Evolutionary conservation across 108 stramenopile species (phyloP).

Genomic region (Nitzschia sp.): DNA sequence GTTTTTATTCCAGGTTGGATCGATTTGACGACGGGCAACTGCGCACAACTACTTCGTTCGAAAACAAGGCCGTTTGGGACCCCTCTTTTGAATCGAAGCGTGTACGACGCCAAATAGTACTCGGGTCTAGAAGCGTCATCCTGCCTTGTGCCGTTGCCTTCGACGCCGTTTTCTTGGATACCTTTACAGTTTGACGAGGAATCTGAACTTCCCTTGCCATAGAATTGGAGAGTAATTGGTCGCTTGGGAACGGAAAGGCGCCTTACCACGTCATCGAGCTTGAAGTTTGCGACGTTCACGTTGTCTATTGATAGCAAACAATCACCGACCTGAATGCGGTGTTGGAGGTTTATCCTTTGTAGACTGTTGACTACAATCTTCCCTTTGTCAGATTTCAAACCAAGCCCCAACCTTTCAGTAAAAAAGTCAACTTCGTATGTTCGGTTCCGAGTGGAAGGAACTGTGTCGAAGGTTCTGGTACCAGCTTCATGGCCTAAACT

Average conservation of each 20-base stretch:
- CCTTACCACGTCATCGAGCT: constrained; percentile 47
- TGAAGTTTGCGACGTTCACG: constrained; percentile 9
- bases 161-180: background rate
- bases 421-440: constrained; percentile 44
- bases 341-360: constrained; percentile 23
- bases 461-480: background rate
- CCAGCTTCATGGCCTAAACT: background rate
- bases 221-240: constrained; percentile 50
- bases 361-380: constrained; percentile 47
- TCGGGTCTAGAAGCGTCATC: too few species aligned
- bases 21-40: constrained; percentile 37
- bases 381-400: constrained; percentile 36
- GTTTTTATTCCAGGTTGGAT: background rate
- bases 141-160: too few species aligned
- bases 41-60: constrained; percentile 38
- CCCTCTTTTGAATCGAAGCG: constrained; percentile 18
- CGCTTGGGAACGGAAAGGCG: constrained; percentile 34
- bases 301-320: constrained; percentile 41
- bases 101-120: background rate
- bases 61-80: constrained; percentile 32
- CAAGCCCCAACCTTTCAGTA: constrained; percentile 48
- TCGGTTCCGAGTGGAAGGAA: constrained; percentile 4
- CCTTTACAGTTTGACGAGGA: background rate
- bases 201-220: background rate
- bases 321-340: constrained; percentile 48